phyloP scores from a whole-genome alignment of 169 alveolate species.

The Ichthyophthirius multifiliis region DNA sequence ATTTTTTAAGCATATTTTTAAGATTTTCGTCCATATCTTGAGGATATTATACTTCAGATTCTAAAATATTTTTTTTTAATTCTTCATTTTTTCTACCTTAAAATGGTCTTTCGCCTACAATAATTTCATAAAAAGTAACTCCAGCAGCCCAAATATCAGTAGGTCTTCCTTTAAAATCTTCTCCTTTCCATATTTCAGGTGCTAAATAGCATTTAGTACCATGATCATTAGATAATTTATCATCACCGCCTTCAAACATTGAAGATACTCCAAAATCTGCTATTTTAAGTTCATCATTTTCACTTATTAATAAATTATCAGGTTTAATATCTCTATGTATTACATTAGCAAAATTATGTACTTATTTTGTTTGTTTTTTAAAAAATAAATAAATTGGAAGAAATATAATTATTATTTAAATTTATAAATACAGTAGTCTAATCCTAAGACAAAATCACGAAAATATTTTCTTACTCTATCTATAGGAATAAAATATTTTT shows the following conservation, averaged over 20 bases:
- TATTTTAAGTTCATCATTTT: conserved; percentile 38
- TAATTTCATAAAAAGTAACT: conserved; percentile 74
- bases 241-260: conserved; percentile 47
- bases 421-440: conserved; percentile 49
- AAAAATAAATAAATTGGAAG: background rate
- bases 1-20: conserved; percentile 5
- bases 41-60: conserved; percentile 28
- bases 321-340: conserved; percentile 66
- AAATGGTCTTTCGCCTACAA: conserved; percentile 57
- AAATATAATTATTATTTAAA: background rate
- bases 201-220: conserved; percentile 53
- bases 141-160: conserved; percentile 85
- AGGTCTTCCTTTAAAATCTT: conserved; percentile 65
- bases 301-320: conserved; percentile 50
- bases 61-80: conserved; percentile 23
- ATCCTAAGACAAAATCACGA: conserved; percentile 47
- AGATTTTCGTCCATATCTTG: background rate
- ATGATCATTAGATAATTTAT: conserved; percentile 37
- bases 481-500: background rate
- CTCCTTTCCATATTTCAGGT: conserved; percentile 51
- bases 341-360: conserved; percentile 44
- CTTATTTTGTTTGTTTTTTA: background rate
- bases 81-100: conserved; percentile 24
- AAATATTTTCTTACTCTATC: conserved; percentile 28
- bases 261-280: conserved; percentile 57